A percentile compares a stretch with the other conserved stretches of the same genome.
Conservation (phyloP, 176 grass and related monocot genomes). For the Saccharum officinarum region DNA sequence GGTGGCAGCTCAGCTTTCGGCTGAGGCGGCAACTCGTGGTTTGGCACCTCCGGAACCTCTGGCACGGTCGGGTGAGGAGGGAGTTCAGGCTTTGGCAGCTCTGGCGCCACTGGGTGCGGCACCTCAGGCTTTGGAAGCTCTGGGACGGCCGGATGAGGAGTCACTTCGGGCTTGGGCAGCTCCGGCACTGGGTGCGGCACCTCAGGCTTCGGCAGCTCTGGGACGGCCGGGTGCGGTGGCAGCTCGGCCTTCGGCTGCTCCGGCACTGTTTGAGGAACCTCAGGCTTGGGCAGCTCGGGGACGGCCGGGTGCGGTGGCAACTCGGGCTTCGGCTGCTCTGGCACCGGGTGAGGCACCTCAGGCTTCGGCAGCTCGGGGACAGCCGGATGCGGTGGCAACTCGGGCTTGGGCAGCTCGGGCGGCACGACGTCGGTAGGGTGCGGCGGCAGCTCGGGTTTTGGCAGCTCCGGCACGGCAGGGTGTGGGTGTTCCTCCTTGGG, state of each 20-base stretch:
- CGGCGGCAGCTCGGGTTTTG: conserved; percentile 15
- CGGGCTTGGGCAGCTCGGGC: background rate
- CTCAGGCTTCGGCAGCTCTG: background rate
- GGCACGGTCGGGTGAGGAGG: background rate
- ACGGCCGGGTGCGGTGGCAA: background rate
- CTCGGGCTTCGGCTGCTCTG: background rate
- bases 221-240: background rate
- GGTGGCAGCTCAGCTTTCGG: background rate
- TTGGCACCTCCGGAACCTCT: background rate
- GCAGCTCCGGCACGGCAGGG: background rate
- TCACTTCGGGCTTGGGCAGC: background rate
- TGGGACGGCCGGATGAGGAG: background rate
- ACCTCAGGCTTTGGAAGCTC: background rate
- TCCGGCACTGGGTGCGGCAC: background rate
- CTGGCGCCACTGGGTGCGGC: background rate
- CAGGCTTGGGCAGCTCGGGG: background rate
- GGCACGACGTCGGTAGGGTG: background rate
- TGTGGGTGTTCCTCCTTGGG: background rate
- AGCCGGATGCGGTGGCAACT: background rate
- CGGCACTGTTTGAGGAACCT: too few relatives aligned
- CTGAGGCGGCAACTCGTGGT: background rate
- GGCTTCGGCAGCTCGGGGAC: too few relatives aligned
- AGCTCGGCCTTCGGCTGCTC: background rate
- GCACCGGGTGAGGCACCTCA: too few relatives aligned
- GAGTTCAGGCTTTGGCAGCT: background rate